Base-by-base conservation (phyloP, 495 filamentous ascomycete genomes). In the Immersiella caudata region DNA sequence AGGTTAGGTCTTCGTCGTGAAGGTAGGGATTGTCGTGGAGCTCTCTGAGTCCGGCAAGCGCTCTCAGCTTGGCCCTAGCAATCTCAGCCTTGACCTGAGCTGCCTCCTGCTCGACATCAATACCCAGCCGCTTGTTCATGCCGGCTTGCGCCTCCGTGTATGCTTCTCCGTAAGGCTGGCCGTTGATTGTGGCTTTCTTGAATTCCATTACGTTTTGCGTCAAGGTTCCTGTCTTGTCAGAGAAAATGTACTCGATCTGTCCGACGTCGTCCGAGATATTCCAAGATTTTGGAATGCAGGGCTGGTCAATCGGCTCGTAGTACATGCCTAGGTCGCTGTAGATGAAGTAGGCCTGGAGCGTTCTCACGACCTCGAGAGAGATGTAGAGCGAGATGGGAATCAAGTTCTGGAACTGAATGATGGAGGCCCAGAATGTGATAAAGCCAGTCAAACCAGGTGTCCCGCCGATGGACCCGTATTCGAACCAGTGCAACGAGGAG, bases 121-220 rank as follows among this genome's bases (percentile, higher is more conserved):
- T 85, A 55, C 96, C 96, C 78, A 93, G 84, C 40, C 95, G 87
- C 77, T 93, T 91, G 76, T 95, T 91, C 91, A 98, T 94, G 51
- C 96, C 96, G 58, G 94, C 89, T 76, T 96, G 91, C 0, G 96
- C 96, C 78, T 99, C 96, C 0, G 96, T 98, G 74, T 96, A 98
- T 0, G 96, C 96, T 79, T 98, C 96, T 54, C 96, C 96, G 72
- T 99, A 99, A 9, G 94, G 87, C 62, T 93, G 84, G 11, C 96
- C 95, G 74, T 98, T 97, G 76, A 99, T 89, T 20, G 92, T 96
- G 66, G 88, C 91, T 74, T 99, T 99, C 78, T 97, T 98, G 87
- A 97, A 99, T 79, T 99, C 96, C 96, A 99, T 99, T 60, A 98
- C 93, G 75, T 99, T 99, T 73, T 99, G 96, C 6, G 96, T 99